These are phyloP conservation scores for Calocybe indica DNA, from an alignment of 768 basidiomycete species.

Conservation along the genomic window DNA sequence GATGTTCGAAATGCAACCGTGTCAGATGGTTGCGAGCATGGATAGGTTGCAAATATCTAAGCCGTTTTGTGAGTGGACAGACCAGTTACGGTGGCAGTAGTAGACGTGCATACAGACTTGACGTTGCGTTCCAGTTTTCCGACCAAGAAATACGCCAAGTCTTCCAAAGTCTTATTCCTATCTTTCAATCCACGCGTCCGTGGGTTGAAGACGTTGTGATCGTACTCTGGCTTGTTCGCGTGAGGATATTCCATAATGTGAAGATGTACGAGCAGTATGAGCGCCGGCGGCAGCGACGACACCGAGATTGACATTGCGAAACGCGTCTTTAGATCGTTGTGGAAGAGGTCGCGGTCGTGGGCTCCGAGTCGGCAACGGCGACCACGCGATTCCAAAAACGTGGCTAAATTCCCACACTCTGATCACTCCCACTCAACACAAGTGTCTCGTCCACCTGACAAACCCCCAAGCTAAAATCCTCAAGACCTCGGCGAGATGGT, in stretches of 20 bases:
- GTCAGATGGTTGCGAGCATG: slow-evolving; percentile 47
- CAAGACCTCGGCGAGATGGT: slow-evolving; percentile 41
- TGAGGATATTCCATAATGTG: slow-evolving; percentile 47
- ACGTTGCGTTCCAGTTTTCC: slow-evolving; percentile 32
- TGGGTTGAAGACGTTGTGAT: slow-evolving; percentile 41
- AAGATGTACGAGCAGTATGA: slow-evolving; percentile 46
- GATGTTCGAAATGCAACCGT: slow-evolving; percentile 45
- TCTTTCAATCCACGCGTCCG: slow-evolving; percentile 41
- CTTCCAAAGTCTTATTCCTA: slow-evolving; percentile 46
- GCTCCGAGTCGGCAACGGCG: neutral
- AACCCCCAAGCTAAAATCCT: slow-evolving; percentile 17
- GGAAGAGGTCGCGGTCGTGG: neutral
- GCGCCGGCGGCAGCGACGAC: slow-evolving; percentile 29
- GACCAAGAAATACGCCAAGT: slow-evolving; percentile 44
- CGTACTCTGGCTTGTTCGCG: slow-evolving; percentile 42
- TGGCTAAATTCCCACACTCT: slow-evolving; percentile 14
- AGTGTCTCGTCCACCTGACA: slow-evolving; percentile 14
- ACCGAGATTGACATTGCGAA: slow-evolving; percentile 15
- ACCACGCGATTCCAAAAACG: slow-evolving; percentile 6
- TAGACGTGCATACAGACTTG: slow-evolving; percentile 16
- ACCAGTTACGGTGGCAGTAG: neutral
- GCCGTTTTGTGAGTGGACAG: neutral
- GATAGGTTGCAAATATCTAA: slow-evolving; percentile 44
- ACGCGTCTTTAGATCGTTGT: neutral
- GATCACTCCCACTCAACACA: slow-evolving; percentile 1